Evolutionary conservation across 2,329 filamentous ascomycete genomes (phyloP), one percentile per base, ranked within the genome.

Genomic region (Graphium sp.): DNA sequence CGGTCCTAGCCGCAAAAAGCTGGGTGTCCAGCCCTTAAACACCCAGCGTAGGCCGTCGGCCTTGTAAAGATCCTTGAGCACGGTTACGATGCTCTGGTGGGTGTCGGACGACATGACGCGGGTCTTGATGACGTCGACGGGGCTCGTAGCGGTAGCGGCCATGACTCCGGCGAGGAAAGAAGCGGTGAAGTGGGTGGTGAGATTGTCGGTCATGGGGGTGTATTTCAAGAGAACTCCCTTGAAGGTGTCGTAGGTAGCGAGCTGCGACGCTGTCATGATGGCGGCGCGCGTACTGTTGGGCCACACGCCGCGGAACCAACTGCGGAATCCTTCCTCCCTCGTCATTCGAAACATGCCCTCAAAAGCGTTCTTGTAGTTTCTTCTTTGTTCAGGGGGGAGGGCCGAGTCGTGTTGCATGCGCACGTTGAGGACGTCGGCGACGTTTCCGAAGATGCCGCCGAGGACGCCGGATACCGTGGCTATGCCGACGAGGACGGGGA

Each of bases 331-430:
- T 54, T 98, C 89, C 39, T 83, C 73, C 32, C 76, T 68, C n/a
- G 75, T 66, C 81, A 95, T 93, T 38, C 82, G 74, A 16, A 79
- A 55, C 42, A 95, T 61, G 17, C 89, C 89, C 47, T 95, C 76
- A 26, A 94, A 50, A 4, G 85, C 89, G 50, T 95, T 69, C 37
- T 73, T 76, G 58, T 98, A 98, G 52, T 92, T 89, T 32, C 87
- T 70, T 26, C 82, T 73, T 44, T 91, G 60, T 5, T 65, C 64
- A 1, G 56, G 44, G 1, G 84, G 79, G 2, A 94, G 69, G 1
- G 83, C 73, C 3, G 80, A 75, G 45, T 76, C 89, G 54, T 92
- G 82, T 56, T 98, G 89, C 89, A 98, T 98, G 39, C 89, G 82
- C 28, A 98, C 89, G 53, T 98, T 98, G 44, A 94, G 64, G 19